Base-by-base conservation (phyloP, 192 early-diverging fungal species). In the Rhizoclosmatium globosum region DNA sequence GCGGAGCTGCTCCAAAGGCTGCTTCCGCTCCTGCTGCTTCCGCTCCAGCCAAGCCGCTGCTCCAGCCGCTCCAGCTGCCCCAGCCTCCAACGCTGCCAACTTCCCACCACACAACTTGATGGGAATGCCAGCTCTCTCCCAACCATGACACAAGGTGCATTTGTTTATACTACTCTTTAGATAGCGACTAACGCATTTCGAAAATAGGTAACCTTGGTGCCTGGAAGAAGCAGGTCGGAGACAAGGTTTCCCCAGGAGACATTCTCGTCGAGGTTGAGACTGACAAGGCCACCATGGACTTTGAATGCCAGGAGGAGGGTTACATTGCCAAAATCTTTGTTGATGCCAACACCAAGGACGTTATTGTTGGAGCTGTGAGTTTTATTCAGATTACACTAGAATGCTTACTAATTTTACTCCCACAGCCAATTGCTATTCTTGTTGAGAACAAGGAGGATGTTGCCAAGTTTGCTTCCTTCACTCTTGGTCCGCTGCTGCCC, bases 281-380 rank as follows among this genome's bases (percentile, higher is more conserved):
- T 56, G 97, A 99, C 83, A 99, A 99, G 93, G 97, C 97, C 17
- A 93, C 94, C 84, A 98, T 99, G 96, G 97, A 99, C 81, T 96
- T 99, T 78, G 97, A 99, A 83, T 96, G 95, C 74, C 96, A 98
- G 85, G 97, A 99, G 75, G 97, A 99, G 76, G 97, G 97, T 38
- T 94, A 91, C 69, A 80, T 99, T 64, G 97, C 95, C 79, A 96
- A 97, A 90, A 93, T 98, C 77, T 88, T 99, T 85, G 83, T 92
- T 71, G 77, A 82, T 38, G 68, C 71, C 46, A 94, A 94, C 47
- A 87, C 91, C 74, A 97, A 98, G 91, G 96, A 98, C 75, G 87
- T 99, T 72, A 64, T 82, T 75, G 93, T 97, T 70, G 91, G 92
- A 68, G 87, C 83, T 75, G 92, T 92, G 81, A 74, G 84, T 72